Evolutionary conservation across 2,329 filamentous ascomycete genomes (phyloP).

Genomic region (Cladosporium oxysporum): DNA sequence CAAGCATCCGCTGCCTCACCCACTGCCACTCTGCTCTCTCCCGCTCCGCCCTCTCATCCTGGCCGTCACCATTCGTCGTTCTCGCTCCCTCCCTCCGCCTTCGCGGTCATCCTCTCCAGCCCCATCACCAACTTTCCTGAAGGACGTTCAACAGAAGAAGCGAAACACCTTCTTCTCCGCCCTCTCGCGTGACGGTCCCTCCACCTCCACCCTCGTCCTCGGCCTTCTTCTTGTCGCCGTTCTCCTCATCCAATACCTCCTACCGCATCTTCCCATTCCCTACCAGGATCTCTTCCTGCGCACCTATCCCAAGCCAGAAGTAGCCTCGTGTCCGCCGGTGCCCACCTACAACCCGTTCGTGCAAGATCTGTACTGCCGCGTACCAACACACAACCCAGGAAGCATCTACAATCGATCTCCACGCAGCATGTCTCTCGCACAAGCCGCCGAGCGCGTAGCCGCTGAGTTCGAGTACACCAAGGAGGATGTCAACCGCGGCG

Average conservation of each 20-base stretch:
- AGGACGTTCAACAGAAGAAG: conserved; percentile 13
- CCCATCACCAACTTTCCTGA: conserved; percentile 18
- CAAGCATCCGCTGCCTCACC: conserved; percentile 11
- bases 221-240: conserved; percentile 28
- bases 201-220: conserved; percentile 25
- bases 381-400: conserved; percentile 32
- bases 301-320: conserved; percentile 24
- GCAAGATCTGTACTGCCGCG: conserved; percentile 39
- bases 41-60: conserved; percentile 13
- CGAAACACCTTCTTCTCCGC: conserved; percentile 9
- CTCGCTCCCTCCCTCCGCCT: conserved; percentile 18
- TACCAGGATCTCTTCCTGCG: conserved; percentile 26
- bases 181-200: conserved; percentile 18
- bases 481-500: conserved; percentile 74
- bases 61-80: conserved; percentile 19
- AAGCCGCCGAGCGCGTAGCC: conserved; percentile 77
- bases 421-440: conserved; percentile 55
- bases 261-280: conserved; percentile 26
- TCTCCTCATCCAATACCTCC: conserved; percentile 28
- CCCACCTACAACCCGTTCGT: conserved; percentile 38
- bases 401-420: conserved; percentile 33
- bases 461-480: conserved; percentile 83
- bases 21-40: background rate
- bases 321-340: conserved; percentile 32
- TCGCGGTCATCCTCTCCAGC: conserved; percentile 19